Conservation (phyloP, 2,329 filamentous ascomycete genomes). For the Colletotrichum melonis region DNA sequence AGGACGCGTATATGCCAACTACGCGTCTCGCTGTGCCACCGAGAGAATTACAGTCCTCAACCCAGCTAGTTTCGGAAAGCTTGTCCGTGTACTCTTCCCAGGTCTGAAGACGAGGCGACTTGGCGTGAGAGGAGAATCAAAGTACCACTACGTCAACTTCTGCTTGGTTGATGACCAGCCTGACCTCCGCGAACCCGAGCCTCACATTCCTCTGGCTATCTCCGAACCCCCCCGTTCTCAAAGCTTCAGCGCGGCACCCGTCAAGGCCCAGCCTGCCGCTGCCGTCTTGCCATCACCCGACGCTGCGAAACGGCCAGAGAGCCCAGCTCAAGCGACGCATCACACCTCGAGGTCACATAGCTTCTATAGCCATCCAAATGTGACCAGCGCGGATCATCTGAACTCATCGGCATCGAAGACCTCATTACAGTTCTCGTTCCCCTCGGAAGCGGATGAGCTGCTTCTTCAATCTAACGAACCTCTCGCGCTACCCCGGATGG, state of each 20-base stretch:
- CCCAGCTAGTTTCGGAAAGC: constrained; percentile 96
- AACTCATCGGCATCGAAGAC: constrained; percentile 69
- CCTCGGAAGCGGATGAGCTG: constrained; percentile 64
- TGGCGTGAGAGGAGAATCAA: constrained; percentile 95
- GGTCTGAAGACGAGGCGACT: constrained; percentile 92
- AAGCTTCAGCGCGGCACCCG: constrained; percentile 60
- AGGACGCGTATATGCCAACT: constrained; percentile 94
- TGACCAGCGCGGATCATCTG: constrained; percentile 68
- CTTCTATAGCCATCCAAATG: constrained; percentile 70
- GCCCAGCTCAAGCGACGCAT: constrained; percentile 32
- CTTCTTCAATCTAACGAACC: constrained; percentile 72
- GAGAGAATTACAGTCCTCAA: constrained; percentile 96
- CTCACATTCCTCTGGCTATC: constrained; percentile 60
- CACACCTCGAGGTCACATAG: constrained; percentile 56
- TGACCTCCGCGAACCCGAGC: constrained; percentile 57
- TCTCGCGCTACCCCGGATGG: constrained; percentile 86
- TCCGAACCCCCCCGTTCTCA: constrained; percentile 61
- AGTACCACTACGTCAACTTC: constrained; percentile 92
- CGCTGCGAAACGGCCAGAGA: constrained; percentile 37
- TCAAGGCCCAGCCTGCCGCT: constrained; percentile 34
- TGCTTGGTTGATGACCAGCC: constrained; percentile 67
- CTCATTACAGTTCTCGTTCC: constrained; percentile 69
- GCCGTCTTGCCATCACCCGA: constrained; percentile 44
- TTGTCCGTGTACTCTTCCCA: constrained; percentile 95
- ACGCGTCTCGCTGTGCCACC: constrained; percentile 91